Conservation (phyloP, 2,329 filamentous ascomycete species). For the Alternaria tenuissima region DNA sequence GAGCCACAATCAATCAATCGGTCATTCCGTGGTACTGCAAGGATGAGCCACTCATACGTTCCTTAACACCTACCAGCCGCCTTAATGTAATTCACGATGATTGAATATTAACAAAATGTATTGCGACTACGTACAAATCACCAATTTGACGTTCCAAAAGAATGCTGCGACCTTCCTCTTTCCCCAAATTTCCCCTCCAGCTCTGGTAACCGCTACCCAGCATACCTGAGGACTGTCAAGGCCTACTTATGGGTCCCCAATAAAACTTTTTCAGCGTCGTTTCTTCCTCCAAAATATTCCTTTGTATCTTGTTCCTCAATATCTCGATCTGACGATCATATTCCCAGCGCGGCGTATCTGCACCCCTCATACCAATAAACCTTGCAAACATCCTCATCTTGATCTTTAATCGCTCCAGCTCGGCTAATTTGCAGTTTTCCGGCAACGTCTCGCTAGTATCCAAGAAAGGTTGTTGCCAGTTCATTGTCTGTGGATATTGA, state of each 20-base stretch:
- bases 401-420: conserved; percentile 53
- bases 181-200: neutral
- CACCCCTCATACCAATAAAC: conserved; percentile 76
- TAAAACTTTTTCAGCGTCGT: conserved; percentile 19
- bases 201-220: neutral
- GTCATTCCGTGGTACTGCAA: neutral
- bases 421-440: conserved; percentile 39
- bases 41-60: neutral
- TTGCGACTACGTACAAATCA: neutral
- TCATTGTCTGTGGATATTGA: conserved; percentile 73
- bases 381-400: conserved; percentile 76
- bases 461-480: conserved; percentile 62
- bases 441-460: conserved; percentile 27
- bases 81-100: neutral
- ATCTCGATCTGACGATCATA: conserved; percentile 53
- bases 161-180: neutral
- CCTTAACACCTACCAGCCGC: neutral
- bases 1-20: too few relatives aligned
- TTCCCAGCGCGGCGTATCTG: conserved; percentile 62
- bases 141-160: neutral
- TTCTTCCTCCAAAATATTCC: conserved; percentile 26
- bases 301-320: conserved; percentile 37
- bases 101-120: neutral
- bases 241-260: conserved; percentile 9
- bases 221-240: neutral